Evolutionary conservation across 2,329 filamentous ascomycete species (phyloP), one percentile per base, ranked within the genome.

Genomic region (Pseudogymnoascus sp.): DNA sequence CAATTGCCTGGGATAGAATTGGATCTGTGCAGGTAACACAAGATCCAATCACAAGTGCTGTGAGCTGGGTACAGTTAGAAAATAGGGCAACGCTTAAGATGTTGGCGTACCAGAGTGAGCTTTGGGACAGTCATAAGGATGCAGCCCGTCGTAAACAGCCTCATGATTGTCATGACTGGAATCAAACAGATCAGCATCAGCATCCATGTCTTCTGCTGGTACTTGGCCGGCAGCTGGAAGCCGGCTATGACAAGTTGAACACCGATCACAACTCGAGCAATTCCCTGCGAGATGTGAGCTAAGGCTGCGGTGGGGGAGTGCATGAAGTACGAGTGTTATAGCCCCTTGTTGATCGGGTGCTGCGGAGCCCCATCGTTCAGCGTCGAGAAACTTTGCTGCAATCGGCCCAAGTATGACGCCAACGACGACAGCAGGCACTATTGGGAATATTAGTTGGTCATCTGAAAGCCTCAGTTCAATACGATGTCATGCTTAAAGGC

Each of bases 21-120:
- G 92, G 91, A 68, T 96, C 91, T 0, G 92, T 96, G 0, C 91
- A 91, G 1, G 91, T 93, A 21, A 96, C 86, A 70, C 91, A 95
- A 0, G 91, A 88, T 2, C 86, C 91, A 10, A 94, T 79, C 9
- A 85, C 88, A 6, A 96, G 79, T 0, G 91, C 89, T 65, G 87
- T 4, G 95, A 79, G 66, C 94, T 88, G 42, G 78, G 79, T 35
- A 35, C 7, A 9, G 33, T 35, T 35, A 35, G 33, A 35, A 35
- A 35, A 9, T n/a, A 35, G 33, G 33, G 33, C 33, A 35, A 35
- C 8, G 90, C 88, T 1, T 91, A 91, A 0, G 88, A 91, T 75
- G 95, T 90, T 21, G 10, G 33, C 33, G 33, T 35, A 35, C 33
- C 7, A 35, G 33, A 35, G 33, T 35, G 17, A 92, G 78, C 42